Evolutionary conservation across 106 monocot genomes (phyloP), one percentile per base, ranked within the genome.

Genomic region (Acorus calamus): DNA sequence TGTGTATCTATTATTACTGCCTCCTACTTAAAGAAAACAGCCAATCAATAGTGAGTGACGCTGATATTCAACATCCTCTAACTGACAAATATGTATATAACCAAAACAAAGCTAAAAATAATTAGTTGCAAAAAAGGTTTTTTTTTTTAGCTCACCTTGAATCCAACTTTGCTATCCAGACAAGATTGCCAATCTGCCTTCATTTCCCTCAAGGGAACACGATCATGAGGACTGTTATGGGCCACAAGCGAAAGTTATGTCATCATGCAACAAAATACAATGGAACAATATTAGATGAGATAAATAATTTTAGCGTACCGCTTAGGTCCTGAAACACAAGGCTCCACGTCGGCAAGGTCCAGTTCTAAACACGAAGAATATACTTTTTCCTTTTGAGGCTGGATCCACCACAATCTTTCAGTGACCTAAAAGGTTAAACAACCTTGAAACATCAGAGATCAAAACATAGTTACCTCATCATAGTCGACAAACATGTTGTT

Each of bases 401-500:
- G 80, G 2, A 14, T 43, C 64, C 28, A 28, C 1, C 28, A 28
- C 28, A 28, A 28, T 28, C 28, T 28, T 0, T 28, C 28, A 28
- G 28, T 28, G 28, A 28, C 28, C 8, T 57, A 42, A 49, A 61
- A 43, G 55, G 42, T 28, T 28, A 28, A 28, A 28, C 28, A 28
- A 28, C 28, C 28, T 28, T 1, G 0, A 28, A 28, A 28, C 28
- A 28, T 28, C 28, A 28, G 28, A 28, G 28, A 28, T 28, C 28
- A 58, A 65, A 67, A 42, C 48, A 69, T 6, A 42, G 42, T 69
- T 68, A 94, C 94, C 94, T 94, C 75, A 56, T 57, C 87, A 70
- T 89, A 86, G 53, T 94, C 94, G 55, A 94, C 81, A 84, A 94
- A 89, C 89, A 94, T 84, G 3, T 84, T 89, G 70, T 94, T 94